Evolutionary conservation across 306 rosid species (phyloP).

Genomic region (peach (Prunus persica)): DNA sequence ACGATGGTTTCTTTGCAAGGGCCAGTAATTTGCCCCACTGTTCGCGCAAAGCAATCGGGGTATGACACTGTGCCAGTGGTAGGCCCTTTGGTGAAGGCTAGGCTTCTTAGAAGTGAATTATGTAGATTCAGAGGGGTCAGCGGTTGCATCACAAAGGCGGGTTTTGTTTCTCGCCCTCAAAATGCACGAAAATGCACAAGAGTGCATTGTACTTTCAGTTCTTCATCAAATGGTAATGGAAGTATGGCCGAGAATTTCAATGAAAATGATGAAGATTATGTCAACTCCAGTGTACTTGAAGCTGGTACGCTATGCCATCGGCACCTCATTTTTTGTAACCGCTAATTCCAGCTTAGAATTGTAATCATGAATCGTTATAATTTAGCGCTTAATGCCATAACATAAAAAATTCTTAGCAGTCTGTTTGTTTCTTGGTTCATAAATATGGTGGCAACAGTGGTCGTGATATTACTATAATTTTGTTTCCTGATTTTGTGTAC

Average conservation of each 20-base stretch:
- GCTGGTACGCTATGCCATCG: slow-evolving; percentile 66
- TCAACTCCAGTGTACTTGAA: slow-evolving; percentile 78
- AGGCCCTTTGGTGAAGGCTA: slow-evolving; percentile 43
- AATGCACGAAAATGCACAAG: slow-evolving; percentile 39
- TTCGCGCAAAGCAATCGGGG: slow-evolving; percentile 60
- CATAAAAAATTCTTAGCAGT: neutral
- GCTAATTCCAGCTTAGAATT: neutral
- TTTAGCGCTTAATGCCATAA: neutral
- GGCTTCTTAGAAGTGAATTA: slow-evolving; percentile 55
- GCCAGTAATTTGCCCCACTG: slow-evolving; percentile 75
- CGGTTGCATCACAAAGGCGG: slow-evolving; percentile 37
- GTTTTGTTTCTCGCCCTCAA: slow-evolving; percentile 36
- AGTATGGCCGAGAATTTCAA: slow-evolving; percentile 78
- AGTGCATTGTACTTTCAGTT: slow-evolving; percentile 62
- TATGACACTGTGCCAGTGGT: slow-evolving; percentile 50
- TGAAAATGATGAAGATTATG: slow-evolving; percentile 86
- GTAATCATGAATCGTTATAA: neutral
- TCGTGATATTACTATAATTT: neutral
- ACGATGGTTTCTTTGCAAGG: slow-evolving; percentile 79
- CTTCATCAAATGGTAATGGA: slow-evolving; percentile 78
- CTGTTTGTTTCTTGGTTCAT: neutral
- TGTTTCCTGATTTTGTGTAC: too few species aligned
- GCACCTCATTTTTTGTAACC: slow-evolving; percentile 4
- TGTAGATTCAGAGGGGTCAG: slow-evolving; percentile 52
- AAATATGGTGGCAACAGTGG: too few species aligned